Percentiles rank a stretch among this genome's conserved stretches.
Evolutionary conservation across 805 yeast species (phyloP).

Genomic region (Sporopachydermia quercuum): DNA sequence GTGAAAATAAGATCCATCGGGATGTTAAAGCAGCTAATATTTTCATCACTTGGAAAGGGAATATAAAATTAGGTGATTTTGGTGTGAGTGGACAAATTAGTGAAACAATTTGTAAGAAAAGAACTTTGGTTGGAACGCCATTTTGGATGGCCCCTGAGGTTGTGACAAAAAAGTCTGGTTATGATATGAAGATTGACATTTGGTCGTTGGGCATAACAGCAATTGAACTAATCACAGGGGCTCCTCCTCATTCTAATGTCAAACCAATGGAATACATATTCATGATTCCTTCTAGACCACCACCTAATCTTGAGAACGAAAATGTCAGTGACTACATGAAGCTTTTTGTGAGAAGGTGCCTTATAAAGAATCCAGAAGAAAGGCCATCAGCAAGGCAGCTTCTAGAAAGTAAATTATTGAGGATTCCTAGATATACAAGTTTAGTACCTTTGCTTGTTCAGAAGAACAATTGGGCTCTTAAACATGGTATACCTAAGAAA

Average conservation of each 20-base stretch:
- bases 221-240: slow-evolving; percentile 69
- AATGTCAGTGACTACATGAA: slow-evolving; percentile 26
- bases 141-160: slow-evolving; percentile 99
- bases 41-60: slow-evolving; percentile 51
- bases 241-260: slow-evolving; percentile 60
- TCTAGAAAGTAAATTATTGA: slow-evolving; percentile 38
- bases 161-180: slow-evolving; percentile 46
- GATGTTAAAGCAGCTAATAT: slow-evolving; percentile 89
- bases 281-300: slow-evolving; percentile 46
- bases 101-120: slow-evolving; percentile 32
- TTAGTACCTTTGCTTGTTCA: slow-evolving; percentile 23
- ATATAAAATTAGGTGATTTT: slow-evolving; percentile 77
- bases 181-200: slow-evolving; percentile 78
- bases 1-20: slow-evolving; percentile 65
- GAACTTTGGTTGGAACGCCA: slow-evolving; percentile 89
- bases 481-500: slow-evolving; percentile 16
- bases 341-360: slow-evolving; percentile 47
- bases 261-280: slow-evolving; percentile 70
- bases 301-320: slow-evolving; percentile 41
- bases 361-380: slow-evolving; percentile 46
- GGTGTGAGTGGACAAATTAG: slow-evolving; percentile 83
- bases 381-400: slow-evolving; percentile 51
- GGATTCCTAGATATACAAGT: slow-evolving; percentile 17
- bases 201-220: slow-evolving; percentile 95
- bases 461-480: slow-evolving; percentile 23